A percentile compares a stretch with the other conserved stretches of the same genome.
Evolutionary conservation across 495 filamentous ascomycete genomes (phyloP).

Genomic region (Trichoderma reesei): DNA sequence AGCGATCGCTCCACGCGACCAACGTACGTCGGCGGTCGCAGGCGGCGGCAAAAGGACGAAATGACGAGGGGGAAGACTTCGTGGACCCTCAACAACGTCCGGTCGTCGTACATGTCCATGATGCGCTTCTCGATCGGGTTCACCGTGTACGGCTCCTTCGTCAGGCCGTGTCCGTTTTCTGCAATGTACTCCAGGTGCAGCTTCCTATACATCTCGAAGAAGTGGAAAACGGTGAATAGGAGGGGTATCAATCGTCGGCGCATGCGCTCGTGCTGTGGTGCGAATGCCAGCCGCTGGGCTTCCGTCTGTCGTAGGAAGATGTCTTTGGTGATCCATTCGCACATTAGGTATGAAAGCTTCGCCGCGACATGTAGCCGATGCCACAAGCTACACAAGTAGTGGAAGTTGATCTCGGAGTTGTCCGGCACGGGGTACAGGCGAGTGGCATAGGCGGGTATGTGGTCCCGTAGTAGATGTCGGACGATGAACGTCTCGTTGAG

Average conservation of each 20-base stretch:
- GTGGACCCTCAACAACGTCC: conserved; percentile 44
- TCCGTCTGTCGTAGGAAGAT: conserved; percentile 43
- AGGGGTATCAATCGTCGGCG: conserved; percentile 44
- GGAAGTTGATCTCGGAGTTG: conserved; percentile 36
- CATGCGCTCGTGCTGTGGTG: conserved; percentile 45
- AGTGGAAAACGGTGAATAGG: conserved; percentile 48
- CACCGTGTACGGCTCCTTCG: conserved; percentile 29
- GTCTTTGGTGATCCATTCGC: conserved; percentile 47
- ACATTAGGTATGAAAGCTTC: conserved; percentile 44
- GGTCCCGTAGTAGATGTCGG: conserved; percentile 45
- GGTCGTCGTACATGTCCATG: conserved; percentile 48
- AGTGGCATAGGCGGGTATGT: conserved; percentile 42
- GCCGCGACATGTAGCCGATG: conserved; percentile 46
- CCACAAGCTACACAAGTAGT: conserved; percentile 50
- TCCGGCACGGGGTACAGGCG: conserved; percentile 38
- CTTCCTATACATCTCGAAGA: conserved; percentile 48
- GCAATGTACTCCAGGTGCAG: conserved; percentile 43
- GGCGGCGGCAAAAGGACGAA: conserved; percentile 44
- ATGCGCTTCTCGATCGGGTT: conserved; percentile 46
- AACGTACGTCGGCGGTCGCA: conserved; percentile 47
- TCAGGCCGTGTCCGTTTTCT: conserved; percentile 32
- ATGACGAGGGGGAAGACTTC: conserved; percentile 46
- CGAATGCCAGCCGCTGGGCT: conserved; percentile 38
- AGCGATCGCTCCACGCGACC: conserved; percentile 45
- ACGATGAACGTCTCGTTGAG: conserved; percentile 45